Evolutionary conservation across 2,329 filamentous ascomycete genomes (phyloP).

Genomic region (Venturia asperata): DNA sequence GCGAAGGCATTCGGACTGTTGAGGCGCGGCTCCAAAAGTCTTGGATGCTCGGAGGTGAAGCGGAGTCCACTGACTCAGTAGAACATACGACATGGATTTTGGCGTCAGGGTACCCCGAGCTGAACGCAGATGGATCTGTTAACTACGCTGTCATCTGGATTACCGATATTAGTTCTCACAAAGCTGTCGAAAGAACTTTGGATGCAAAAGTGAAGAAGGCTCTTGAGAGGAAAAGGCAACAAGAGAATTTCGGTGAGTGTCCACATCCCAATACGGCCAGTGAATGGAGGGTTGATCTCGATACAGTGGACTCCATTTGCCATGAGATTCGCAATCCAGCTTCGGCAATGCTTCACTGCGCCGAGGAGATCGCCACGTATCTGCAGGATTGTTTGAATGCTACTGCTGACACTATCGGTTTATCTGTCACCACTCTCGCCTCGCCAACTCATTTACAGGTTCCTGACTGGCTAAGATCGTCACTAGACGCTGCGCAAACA

Average conservation of each 20-base stretch:
- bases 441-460: background rate
- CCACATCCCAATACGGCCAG: too few species aligned
- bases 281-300: background rate
- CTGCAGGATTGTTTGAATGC: background rate
- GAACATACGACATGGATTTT: constrained; percentile 19
- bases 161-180: constrained; percentile 20
- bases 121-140: constrained; percentile 15
- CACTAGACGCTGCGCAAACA: constrained; percentile 7
- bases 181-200: constrained; percentile 12
- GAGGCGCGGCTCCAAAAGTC: constrained; percentile 10
- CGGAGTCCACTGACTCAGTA: background rate
- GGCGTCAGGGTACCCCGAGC: constrained; percentile 19
- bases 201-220: constrained; percentile 16
- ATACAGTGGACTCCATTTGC: background rate
- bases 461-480: background rate
- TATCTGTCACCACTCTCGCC: background rate
- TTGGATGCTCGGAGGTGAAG: background rate
- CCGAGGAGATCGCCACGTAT: constrained; percentile 7
- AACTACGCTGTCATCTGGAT: constrained; percentile 19
- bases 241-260: constrained; percentile 13
- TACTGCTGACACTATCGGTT: background rate
- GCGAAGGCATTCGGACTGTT: constrained; percentile 15
- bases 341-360: constrained; percentile 15
- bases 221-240: constrained; percentile 13
- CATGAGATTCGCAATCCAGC: constrained; percentile 18